These are phyloP conservation scores for Diplodia scrobiculata DNA, from an alignment of 2,329 filamentous ascomycete species.

Conservation along the genomic window DNA sequence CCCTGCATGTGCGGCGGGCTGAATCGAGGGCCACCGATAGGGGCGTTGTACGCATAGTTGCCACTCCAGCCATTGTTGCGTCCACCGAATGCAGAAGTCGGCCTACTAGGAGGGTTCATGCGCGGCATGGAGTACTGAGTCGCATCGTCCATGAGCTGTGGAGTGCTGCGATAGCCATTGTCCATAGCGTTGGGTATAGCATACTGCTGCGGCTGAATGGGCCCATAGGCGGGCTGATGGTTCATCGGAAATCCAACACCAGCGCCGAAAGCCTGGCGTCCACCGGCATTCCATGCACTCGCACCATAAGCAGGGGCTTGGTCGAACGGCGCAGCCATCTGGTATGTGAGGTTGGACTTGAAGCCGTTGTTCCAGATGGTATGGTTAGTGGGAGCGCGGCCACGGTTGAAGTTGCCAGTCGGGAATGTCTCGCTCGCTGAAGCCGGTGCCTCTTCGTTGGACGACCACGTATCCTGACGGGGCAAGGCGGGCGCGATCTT, in stretches of 20 bases:
- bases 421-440: constrained; percentile 61
- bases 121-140: constrained; percentile 44
- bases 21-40: constrained; percentile 18
- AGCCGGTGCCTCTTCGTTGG: constrained; percentile 58
- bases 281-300: constrained; percentile 1
- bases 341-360: constrained; percentile 25
- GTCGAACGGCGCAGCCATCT: not conserved
- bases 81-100: constrained; percentile 41
- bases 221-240: not conserved
- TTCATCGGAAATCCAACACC: constrained; percentile 6
- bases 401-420: constrained; percentile 52
- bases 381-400: constrained; percentile 48
- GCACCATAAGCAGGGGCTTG: constrained; percentile 1
- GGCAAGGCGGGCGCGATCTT: constrained; percentile 45
- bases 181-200: constrained; percentile 16
- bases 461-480: constrained; percentile 56
- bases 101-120: constrained; percentile 43
- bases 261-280: constrained; percentile 19
- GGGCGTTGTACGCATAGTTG: constrained; percentile 22
- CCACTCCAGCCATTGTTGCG: constrained; percentile 39
- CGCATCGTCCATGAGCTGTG: constrained; percentile 42
- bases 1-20: constrained; percentile 18
- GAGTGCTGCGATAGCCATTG: constrained; percentile 37
- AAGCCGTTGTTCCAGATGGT: constrained; percentile 56
- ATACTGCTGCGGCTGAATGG: constrained; percentile 18